phyloP scores from a whole-genome alignment of 805 yeast species.

The Wickerhamomyces mucosus region DNA sequence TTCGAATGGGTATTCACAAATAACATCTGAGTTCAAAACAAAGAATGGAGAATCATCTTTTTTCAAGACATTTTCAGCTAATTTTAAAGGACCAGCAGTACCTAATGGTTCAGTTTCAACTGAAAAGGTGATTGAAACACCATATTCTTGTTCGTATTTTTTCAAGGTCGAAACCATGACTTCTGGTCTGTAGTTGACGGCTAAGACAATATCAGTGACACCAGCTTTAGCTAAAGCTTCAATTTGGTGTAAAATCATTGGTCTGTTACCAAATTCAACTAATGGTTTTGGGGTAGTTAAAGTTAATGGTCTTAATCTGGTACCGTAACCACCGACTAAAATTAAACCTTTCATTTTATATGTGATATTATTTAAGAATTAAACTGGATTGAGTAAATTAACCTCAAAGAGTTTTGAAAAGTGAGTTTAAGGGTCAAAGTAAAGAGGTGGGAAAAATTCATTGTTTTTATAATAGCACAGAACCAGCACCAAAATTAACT shows the following conservation, averaged over 20 bases:
- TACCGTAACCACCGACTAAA: conserved; percentile 99
- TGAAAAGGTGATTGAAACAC: conserved; percentile 90
- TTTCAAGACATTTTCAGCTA: conserved; percentile 87
- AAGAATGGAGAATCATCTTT: conserved; percentile 96
- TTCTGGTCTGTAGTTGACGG: conserved; percentile 99
- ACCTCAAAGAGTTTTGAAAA: conserved; percentile 2
- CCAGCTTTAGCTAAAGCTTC: conserved; percentile 98
- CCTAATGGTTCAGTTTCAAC: conserved; percentile 99
- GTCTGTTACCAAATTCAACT: conserved; percentile 97
- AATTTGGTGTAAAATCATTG: conserved; percentile 97
- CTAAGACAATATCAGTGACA: conserved; percentile 95
- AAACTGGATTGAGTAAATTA: background rate
- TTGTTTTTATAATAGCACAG: too few relatives aligned
- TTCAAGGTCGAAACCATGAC: conserved; percentile 94
- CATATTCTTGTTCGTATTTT: conserved; percentile 90
- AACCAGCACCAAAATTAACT: too few relatives aligned
- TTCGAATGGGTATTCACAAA: conserved; percentile 95
- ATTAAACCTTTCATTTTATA: conserved; percentile 94
- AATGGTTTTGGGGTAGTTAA: conserved; percentile 92
- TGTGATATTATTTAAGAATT: conserved; percentile 25
- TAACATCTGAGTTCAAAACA: conserved; percentile 96
- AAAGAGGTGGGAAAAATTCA: too few relatives aligned
- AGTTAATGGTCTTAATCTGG: conserved; percentile 98
- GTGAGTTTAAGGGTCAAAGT: too few relatives aligned
- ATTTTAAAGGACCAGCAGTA: conserved; percentile 97